Base-by-base conservation (phyloP, 208 protist genomes). In the Trypanosoma mega region DNA sequence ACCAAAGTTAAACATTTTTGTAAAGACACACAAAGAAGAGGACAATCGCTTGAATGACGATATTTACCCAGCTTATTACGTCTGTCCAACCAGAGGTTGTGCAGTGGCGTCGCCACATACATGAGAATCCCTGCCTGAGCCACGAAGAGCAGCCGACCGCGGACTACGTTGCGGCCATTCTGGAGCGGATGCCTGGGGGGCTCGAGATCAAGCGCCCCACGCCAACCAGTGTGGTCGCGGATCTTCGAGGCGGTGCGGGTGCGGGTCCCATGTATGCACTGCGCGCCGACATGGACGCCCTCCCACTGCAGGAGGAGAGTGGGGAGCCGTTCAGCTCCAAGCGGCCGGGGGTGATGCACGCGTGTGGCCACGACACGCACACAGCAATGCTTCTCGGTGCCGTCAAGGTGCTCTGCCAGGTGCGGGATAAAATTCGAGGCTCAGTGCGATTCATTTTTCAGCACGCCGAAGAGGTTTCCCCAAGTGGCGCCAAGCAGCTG, bases 371-470 rank as follows among this genome's bases (percentile, higher is more conserved):
- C 68, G 78, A 90, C 59, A 71, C 79, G 18, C 79, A 87, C 66
- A 77, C 79, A 4, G 77, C 83, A 31, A 90, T 87, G 78, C 83
- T 84, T 48, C 75, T 86, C 9, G 74, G 83, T 24, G 83, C 79
- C 1, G 77, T 69, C 2, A 86, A 86, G 63, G 82, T 85, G 49
- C 62, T 86, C 14, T 90, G 83, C 69, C 66, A 62, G 20, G 63
- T 75, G 52, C 36, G 48, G 50, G 45, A 71, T 4, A 64, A 68
- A 18, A 79, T 90, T 65, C 64, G 74, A 41, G 79, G 79, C 59
- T 80, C 76, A 33, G 76, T 85, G 24, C 77, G 83, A 26, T 87
- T 87, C 55, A 79, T 90, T 31, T 90, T 90, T 49, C 83, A 87
- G 69, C 83, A 85, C 56, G 76, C 79, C 0, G 83, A 90, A 71